Evolutionary conservation across 2,329 filamentous ascomycete species (phyloP).

Genomic region (Emergomyces orientalis): DNA sequence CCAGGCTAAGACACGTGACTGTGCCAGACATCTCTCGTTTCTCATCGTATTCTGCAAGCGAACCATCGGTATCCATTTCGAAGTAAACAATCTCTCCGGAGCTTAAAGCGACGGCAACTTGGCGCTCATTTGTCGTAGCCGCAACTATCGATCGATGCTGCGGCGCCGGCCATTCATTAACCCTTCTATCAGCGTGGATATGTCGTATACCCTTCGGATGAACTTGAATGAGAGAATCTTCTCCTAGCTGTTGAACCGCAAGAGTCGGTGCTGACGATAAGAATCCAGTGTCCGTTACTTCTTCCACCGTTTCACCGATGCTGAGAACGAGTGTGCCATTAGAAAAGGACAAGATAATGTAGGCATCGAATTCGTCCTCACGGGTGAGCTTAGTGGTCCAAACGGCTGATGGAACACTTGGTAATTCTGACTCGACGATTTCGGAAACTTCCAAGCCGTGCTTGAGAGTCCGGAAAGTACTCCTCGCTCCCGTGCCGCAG

Average conservation of each 20-base stretch:
- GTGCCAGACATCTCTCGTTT: constrained; percentile 92
- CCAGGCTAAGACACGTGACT: constrained; percentile 88
- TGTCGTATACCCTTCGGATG: constrained; percentile 95
- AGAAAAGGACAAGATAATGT: constrained; percentile 88
- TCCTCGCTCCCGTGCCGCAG: constrained; percentile 78
- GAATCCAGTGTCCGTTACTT: constrained; percentile 90
- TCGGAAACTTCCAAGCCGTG: constrained; percentile 90
- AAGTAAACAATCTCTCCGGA: constrained; percentile 98
- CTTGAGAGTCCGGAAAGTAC: constrained; percentile 82
- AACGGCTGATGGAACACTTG: constrained; percentile 78
- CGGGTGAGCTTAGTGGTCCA: constrained; percentile 88
- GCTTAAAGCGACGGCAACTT: constrained; percentile 87
- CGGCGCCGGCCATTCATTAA: constrained; percentile 90
- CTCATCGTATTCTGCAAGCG: constrained; percentile 86
- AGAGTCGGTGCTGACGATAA: constrained; percentile 79
- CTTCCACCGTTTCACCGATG: constrained; percentile 93
- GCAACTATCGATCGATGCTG: constrained; percentile 93
- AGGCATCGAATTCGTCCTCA: constrained; percentile 78
- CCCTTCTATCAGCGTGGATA: constrained; percentile 63
- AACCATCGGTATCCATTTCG: constrained; percentile 88
- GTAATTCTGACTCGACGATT: constrained; percentile 87
- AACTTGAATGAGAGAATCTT: constrained; percentile 85
- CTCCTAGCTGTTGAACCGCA: constrained; percentile 86
- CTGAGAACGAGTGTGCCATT: constrained; percentile 86
- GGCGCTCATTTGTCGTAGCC: constrained; percentile 82